These are phyloP conservation scores for Gossypium gossypioides DNA, from an alignment of 441 rosid genomes.

Conservation along the genomic window DNA sequence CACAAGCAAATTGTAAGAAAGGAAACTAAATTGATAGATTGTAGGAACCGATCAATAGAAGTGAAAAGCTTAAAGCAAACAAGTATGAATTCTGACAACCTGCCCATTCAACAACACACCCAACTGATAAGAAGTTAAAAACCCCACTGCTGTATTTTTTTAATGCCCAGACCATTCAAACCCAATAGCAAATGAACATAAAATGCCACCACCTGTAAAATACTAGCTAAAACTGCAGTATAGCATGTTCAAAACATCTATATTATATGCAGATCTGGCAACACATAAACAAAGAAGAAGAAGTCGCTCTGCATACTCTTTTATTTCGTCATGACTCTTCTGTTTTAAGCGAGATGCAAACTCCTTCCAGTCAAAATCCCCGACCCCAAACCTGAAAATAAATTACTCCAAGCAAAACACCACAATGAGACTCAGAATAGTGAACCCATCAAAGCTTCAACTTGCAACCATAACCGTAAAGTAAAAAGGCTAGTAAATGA, in stretches of 20 bases:
- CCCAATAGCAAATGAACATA: neutral
- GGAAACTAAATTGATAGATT: neutral
- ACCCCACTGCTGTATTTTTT: neutral
- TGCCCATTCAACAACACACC: neutral
- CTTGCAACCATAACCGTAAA: neutral
- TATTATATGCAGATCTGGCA: neutral
- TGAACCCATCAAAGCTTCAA: conserved; percentile 1
- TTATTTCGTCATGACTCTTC: conserved; percentile 82
- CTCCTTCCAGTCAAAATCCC: conserved; percentile 88
- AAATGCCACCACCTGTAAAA: neutral
- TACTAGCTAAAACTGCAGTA: neutral
- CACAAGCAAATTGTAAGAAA: neutral
- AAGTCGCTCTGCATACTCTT: conserved; percentile 37
- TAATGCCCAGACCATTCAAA: neutral
- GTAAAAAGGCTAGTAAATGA: neutral
- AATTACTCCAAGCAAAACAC: neutral
- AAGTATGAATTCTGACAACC: neutral
- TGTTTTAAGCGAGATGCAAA: conserved; percentile 78
- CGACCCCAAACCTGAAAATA: conserved; percentile 75
- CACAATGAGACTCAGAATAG: neutral
- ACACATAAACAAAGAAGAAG: conserved; percentile 8
- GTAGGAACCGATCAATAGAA: neutral
- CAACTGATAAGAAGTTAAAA: neutral
- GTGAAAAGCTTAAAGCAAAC: neutral
- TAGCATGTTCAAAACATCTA: conserved; percentile 4